Evolutionary conservation across 2,329 filamentous ascomycete species (phyloP), one percentile per base, ranked within the genome.

Genomic region (Fusarium ambrosium): DNA sequence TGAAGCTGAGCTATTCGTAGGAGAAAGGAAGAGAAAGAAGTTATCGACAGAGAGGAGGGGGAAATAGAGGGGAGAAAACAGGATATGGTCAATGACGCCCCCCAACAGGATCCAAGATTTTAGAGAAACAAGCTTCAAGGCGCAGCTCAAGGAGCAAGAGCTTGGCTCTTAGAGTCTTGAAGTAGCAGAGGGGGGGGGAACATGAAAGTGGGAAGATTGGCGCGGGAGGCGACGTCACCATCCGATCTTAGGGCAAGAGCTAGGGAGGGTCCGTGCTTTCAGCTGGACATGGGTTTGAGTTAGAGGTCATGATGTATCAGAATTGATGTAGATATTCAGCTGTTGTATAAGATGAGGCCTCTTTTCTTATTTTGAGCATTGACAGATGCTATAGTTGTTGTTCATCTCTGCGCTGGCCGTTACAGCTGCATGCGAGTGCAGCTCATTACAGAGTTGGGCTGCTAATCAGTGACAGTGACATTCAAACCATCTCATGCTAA

Each of bases 101-200:
- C 66, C 68, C 66, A 59, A 55, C 36, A 37, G 61, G 27, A 45
- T 20, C 36, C 39, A 62, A 65, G 60, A 61, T 64, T 69, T 74
- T 74, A 59, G 65, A 77, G 74, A 78, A 78, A 75, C 75, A 77
- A 77, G 75, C 75, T 77, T 77, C 63, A 16, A 62, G 61, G 56
- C 22, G 56, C 36, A 41, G 56, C 56, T 59, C 22, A 29, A 51
- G 64, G 56, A 59, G 20, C 56, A 62, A 63, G 61, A 53, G 48
- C 48, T 55, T 55, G 48, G 48, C 48, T 20, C 48, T 55, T 51
- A 27, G 45, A 72, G 63, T 75, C 27, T 62, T 62, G 61, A 24
- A 58, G 39, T 41, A 41, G 43, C 43, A 56, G 36, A 18, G 55
- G 56, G 62, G 64, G 53, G 55, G 56, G 62, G 64, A 61, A 71